Evolutionary conservation across 202 grass and related monocot genomes (phyloP), one percentile per base, ranked within the genome.

Genomic region (Tripidium arundinaceum): DNA sequence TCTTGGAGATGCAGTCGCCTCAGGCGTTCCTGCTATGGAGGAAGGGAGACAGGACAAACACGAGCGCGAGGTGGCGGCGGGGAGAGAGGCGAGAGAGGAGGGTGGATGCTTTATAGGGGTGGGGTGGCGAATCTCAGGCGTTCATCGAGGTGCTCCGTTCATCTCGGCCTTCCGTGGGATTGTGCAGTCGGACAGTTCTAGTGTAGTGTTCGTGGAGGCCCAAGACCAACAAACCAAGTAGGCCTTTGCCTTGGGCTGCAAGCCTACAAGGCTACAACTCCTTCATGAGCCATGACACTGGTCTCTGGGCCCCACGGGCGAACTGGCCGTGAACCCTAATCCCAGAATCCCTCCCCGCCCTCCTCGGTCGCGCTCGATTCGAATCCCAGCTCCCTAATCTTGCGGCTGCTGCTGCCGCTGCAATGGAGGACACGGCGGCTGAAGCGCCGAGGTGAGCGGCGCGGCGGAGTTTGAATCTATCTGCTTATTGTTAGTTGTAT

Each of bases 371-470:
- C 42, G 42, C 42, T 45, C 42, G 42, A 15, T 45, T 45, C 42
- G 12, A 45, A 39, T 39, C 38, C 38, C 0, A 10, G 38, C 38
- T 39, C 38, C 38, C 29, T 31, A 3, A 9, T 1, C 8, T 10
- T 39, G 38, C 38, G 38, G 38, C 38, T 39, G 38, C 38, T 39
- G 7, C 8, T 67, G 18, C 66, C 22, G 41, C 75, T 47, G 69
- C 79, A 31, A 80, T 87, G 69, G 84, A 90, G 76, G 76, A 71
- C 39, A 58, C 79, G 4, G 46, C 34, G 8, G 77, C 89, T 18
- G 89, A 84, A 68, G 90, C 91, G 74, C 79, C 83, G 94, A 98
- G 75, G 81, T 72, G 70, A 87, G 40, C 65, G 75, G 75, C 19
- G 82, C 64, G 24, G 85, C 38, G n/a, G 92, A 90, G 86, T 93